These are phyloP conservation scores for Crithidia brevicula DNA, from an alignment of 208 protist genomes.

Conservation along the genomic window DNA sequence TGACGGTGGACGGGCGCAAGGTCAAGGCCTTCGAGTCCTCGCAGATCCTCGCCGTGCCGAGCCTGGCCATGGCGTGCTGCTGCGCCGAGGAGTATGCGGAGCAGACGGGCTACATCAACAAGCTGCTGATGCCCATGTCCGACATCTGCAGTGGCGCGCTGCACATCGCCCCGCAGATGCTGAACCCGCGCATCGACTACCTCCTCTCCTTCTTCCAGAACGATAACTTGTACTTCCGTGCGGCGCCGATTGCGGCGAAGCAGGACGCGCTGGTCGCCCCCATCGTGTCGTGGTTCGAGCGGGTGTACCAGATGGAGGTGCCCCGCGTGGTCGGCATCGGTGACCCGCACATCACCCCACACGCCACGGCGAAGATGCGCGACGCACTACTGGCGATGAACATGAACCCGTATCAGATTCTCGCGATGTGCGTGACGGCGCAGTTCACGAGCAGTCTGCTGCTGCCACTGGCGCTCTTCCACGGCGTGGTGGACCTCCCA, in stretches of 20 bases:
- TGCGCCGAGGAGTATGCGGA: constrained; percentile 89
- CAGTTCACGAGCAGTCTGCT: constrained; percentile 93
- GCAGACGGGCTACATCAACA: constrained; percentile 86
- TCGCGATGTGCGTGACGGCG: constrained; percentile 88
- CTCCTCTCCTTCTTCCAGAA: constrained; percentile 92
- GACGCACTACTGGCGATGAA: constrained; percentile 74
- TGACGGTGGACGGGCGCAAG: constrained; percentile 86
- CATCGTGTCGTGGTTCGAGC: constrained; percentile 81
- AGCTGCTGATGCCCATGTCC: constrained; percentile 90
- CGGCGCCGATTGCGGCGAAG: constrained; percentile 63
- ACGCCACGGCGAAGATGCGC: constrained; percentile 59
- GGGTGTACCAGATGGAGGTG: constrained; percentile 72
- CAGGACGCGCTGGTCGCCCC: constrained; percentile 83
- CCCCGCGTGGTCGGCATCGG: constrained; percentile 89
- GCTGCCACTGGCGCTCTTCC: constrained; percentile 86
- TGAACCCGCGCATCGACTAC: constrained; percentile 89
- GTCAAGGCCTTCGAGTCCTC: constrained; percentile 90
- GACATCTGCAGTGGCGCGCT: constrained; percentile 90
- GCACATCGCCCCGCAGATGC: constrained; percentile 87
- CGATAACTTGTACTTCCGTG: constrained; percentile 93
- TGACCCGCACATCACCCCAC: constrained; percentile 69
- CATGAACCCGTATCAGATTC: constrained; percentile 93
- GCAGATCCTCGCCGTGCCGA: constrained; percentile 78
- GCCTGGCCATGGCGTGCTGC: constrained; percentile 82
- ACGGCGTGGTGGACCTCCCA: constrained; percentile 73